Percentiles rank a stretch among this genome's conserved stretches.
Evolutionary conservation across 2,329 filamentous ascomycete species (phyloP).

Genomic region (Ophiostoma fasciatum): DNA sequence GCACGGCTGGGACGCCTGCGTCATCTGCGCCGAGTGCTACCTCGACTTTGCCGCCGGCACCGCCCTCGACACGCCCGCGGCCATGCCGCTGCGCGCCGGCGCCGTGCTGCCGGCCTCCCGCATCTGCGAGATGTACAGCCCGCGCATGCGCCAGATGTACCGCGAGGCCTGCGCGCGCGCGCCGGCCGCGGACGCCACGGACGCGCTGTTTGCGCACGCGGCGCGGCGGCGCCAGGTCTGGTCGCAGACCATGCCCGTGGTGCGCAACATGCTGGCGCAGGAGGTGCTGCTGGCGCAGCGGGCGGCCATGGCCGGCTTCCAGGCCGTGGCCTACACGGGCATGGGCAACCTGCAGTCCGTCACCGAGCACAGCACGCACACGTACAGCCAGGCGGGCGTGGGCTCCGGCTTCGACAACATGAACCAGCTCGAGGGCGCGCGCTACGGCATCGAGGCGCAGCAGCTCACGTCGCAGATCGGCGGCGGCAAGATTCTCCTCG

Average conservation of each 20-base stretch:
- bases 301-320: not conserved
- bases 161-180: slow-evolving; percentile 14
- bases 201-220: slow-evolving; percentile 16
- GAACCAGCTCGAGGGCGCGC: slow-evolving; percentile 2
- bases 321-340: not conserved
- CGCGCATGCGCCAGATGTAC: slow-evolving; percentile 23
- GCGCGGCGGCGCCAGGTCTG: slow-evolving; percentile 18
- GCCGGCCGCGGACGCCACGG: not conserved
- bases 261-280: slow-evolving; percentile 5
- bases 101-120: slow-evolving; percentile 13
- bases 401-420: slow-evolving; percentile 5
- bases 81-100: slow-evolving; percentile 15
- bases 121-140: too few species aligned
- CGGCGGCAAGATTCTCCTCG: not conserved
- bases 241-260: slow-evolving; percentile 17
- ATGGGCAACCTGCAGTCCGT: not conserved
- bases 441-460: slow-evolving; percentile 3
- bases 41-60: slow-evolving; percentile 17
- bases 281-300: not conserved
- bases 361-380: not conserved
- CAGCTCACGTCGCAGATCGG: slow-evolving; percentile 1
- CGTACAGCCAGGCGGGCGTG: slow-evolving; percentile 5
- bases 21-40: slow-evolving; percentile 22
- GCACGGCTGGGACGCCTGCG: slow-evolving; percentile 21
- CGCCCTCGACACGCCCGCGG: slow-evolving; percentile 12